Evolutionary conservation across 805 yeast genomes (phyloP), one percentile per base, ranked within the genome.

Genomic region (Ogataea populi-albae): DNA sequence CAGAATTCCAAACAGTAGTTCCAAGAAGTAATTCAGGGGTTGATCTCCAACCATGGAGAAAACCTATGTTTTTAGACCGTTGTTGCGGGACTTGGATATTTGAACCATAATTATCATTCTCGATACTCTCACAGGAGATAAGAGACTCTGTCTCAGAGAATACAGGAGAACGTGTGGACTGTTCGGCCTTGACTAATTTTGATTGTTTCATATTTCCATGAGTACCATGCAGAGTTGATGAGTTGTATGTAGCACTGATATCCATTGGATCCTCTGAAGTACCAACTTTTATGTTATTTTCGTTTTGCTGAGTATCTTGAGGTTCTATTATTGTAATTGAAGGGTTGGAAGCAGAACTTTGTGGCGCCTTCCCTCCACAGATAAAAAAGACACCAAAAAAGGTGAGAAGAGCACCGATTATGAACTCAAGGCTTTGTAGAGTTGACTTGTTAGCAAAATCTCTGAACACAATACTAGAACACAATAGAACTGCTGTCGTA

Each of bases 311-410:
- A 17, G 25, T n/a, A n/a, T n/a, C n/a, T n/a, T n/a, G n/a, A n/a
- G n/a, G n/a, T n/a, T n/a, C n/a, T n/a, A n/a, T n/a, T n/a, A n/a
- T n/a, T n/a, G n/a, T n/a, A n/a, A n/a, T n/a, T n/a, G n/a, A n/a
- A n/a, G n/a, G n/a, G n/a, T n/a, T n/a, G n/a, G n/a, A 12, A 10
- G 11, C 34, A 6, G 35, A 16, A 3, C 25, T 24, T 4, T 18
- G 23, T 17, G 26, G 9, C 3, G 40, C 18, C 24, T 36, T 38
- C 4, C 48, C 45, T 3, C 53, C 54, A 35, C 54, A 52, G 11
- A 68, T 65, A 21, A 59, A 42, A 54, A 65, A 66, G 4, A 69
- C 76, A 1, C 76, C 75, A 5, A 50, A 34, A 30, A 69, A 62
- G 0, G 70, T 62, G 12, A 68, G 43, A 3, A 47, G 20, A 19